Base-by-base conservation (phyloP, 306 rosid species). In the Glycine soja region DNA sequence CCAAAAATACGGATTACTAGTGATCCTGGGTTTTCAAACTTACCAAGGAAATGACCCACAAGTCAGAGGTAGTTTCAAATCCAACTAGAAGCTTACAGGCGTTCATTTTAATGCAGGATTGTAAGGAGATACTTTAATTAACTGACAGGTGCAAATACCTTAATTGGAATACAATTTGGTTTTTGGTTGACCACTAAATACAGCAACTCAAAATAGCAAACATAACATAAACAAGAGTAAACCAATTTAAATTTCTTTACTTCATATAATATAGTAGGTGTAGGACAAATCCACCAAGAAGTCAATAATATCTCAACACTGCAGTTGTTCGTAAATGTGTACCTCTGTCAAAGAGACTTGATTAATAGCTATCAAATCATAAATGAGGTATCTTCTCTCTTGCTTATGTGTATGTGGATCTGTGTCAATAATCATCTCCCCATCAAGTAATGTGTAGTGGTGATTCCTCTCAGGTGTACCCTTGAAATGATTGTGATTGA, bases 381-480 rank as follows among this genome's bases (percentile, higher is more conserved):
- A 95, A 67, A 95, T 95, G 70, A 95, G 98, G 86, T 95, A 95
- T 93, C 98, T 92, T 88, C 98, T 91, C 90, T 95, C 99, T 78
- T 93, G 94, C 90, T 91, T 95, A 46, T 71, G 76, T 18, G 97
- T 87, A 66, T 86, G 93, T 43, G 99, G 98, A 85, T 91, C 83
- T 4, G 75, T 89, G 84, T 95, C 99, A 82, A 95, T 91, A 82
- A 95, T 87, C 99, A 93, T 95, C 91, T 95, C 99, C 63, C 99
- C 98, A 76, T 95, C 99, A 86, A 95, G 97, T 73, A 95, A 88
- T 3, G 98, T 94, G 83, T 77, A 93, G 90, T 95, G 97, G 86
- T 95, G 99, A 77, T 87, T 90, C 90, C 82, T 91, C 79, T 95
- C 96, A 4, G 90, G 91, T 76, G 78, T 82, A 76, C 89, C 93